Evolutionary conservation across 495 filamentous ascomycete genomes (phyloP), one percentile per base, ranked within the genome.

Genomic region (Hyaloscypha hepaticicola): DNA sequence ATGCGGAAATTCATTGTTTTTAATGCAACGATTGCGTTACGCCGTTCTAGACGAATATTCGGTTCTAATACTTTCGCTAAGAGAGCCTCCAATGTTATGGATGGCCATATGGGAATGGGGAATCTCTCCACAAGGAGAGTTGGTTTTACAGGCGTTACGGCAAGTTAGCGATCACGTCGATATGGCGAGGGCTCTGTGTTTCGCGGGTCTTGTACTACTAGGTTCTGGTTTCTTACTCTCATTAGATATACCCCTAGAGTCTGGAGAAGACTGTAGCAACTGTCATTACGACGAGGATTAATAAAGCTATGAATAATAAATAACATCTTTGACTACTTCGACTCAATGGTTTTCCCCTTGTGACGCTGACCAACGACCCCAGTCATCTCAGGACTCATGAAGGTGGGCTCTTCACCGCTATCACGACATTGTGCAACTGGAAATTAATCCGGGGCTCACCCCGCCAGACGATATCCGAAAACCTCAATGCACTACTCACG

Each of bases 131-230:
- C 21, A 14, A 21, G 22, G 49, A 48, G 19, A 58, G 50, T 66
- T 51, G 38, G 34, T 58, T 58, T 61, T 66, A 33, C 55, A 48
- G 58, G 57, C 57, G 64, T 61, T 60, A 11, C 16, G 29, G 26
- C 29, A 3, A 24, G 58, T 49, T 25, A 22, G 21, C 52, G 26
- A 25, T 27, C 55, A 22, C 22, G 21, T 29, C 55, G 60, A 62
- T 33, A 38, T 21, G 19, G 21, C 25, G 61, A 59, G 27, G 55
- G 29, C 51, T 33, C 4, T 34, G 31, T 34, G 38, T n/a, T n/a
- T n/a, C n/a, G n/a, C n/a, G n/a, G n/a, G n/a, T 38, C 14, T 19
- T 62, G 65, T 67, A 67, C 56, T 55, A 67, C 26, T 66, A 66
- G 53, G 31, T 56, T 58, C 25, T 62, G 24, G 4, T 27, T 51